Conservation (phyloP, 1,139 yeast genomes). For the Debaryomyces udenii region DNA sequence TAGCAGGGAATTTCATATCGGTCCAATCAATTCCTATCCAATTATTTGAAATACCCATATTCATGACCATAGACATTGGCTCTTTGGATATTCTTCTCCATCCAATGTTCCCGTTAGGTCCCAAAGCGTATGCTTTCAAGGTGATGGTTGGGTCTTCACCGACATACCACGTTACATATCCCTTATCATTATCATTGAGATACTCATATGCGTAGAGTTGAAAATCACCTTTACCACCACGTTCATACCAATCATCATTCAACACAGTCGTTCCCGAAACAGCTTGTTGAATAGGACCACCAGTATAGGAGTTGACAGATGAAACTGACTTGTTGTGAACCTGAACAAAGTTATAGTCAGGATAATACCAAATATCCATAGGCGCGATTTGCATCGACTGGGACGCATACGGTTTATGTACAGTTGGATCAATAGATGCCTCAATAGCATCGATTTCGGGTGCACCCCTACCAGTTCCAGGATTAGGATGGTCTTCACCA, state of each 20-base stretch:
- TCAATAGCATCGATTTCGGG: conserved; percentile 88
- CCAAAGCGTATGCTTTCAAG: conserved; percentile 61
- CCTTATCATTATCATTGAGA: conserved; percentile 61
- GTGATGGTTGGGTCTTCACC: conserved; percentile 71
- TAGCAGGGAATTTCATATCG: conserved; percentile 65
- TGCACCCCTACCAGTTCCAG: conserved; percentile 82
- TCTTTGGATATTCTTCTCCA: conserved; percentile 77
- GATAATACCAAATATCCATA: conserved; percentile 81
- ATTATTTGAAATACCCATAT: conserved; percentile 75
- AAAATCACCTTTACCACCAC: conserved; percentile 50
- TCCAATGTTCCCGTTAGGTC: conserved; percentile 83
- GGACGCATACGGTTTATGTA: conserved; percentile 66
- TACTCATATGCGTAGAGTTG: conserved; percentile 83
- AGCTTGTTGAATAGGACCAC: conserved; percentile 88
- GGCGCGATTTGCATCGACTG: conserved; percentile 88
- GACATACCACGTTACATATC: conserved; percentile 82
- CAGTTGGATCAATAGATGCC: conserved; percentile 59
- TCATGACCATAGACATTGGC: conserved; percentile 81
- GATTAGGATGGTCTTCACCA: conserved; percentile 78
- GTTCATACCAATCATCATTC: conserved; percentile 76
- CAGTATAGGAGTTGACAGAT: conserved; percentile 73
- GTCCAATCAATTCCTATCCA: conserved; percentile 89
- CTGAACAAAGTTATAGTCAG: conserved; percentile 73
- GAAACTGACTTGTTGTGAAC: conserved; percentile 64
- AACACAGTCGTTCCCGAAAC: conserved; percentile 72